Percentiles rank a stretch among this genome's conserved stretches.
These are phyloP conservation scores for Cladosporium halotolerans DNA, from an alignment of 2,329 filamentous ascomycete genomes.

Conservation along the genomic window DNA sequence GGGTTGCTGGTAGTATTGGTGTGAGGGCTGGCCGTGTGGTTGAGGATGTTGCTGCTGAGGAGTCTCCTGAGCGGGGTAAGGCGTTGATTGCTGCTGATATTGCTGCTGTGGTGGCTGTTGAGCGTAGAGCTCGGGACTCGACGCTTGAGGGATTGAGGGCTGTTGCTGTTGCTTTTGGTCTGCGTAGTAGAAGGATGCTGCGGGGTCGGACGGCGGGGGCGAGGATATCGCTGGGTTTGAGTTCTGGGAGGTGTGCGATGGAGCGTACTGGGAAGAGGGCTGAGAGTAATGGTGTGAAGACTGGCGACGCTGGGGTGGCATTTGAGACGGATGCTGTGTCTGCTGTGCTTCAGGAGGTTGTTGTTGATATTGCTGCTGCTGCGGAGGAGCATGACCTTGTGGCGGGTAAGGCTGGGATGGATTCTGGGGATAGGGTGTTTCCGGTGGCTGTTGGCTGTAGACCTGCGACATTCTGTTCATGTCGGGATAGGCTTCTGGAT, in stretches of 20 bases:
- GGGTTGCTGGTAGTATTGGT: constrained; percentile 18
- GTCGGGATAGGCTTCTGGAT: constrained; percentile 29
- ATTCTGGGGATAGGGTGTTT: constrained; percentile 26
- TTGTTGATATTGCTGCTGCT: constrained; percentile 25
- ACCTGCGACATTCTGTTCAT: constrained; percentile 29
- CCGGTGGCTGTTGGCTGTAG: constrained; percentile 26
- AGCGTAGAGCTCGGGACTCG: constrained; percentile 28
- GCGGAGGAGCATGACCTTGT: constrained; percentile 23
- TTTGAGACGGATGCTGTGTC: constrained; percentile 15
- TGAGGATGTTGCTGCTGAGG: constrained; percentile 15
- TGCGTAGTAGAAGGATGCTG: constrained; percentile 54
- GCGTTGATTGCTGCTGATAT: constrained; percentile 20
- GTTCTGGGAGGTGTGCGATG: constrained; percentile 26
- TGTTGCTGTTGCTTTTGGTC: constrained; percentile 24
- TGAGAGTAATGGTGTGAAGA: constrained; percentile 27
- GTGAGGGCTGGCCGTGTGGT: constrained; percentile 16
- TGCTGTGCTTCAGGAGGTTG: constrained; percentile 16
- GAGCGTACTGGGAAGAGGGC: constrained; percentile 31
- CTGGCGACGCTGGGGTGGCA: constrained; percentile 25
- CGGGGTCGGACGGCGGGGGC: constrained; percentile 43
- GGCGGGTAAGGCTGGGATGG: constrained; percentile 31
- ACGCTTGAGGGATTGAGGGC: constrained; percentile 19
- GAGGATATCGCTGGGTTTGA: constrained; percentile 23
- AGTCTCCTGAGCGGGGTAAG: constrained; percentile 20
- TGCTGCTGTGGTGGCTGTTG: constrained; percentile 30